Evolutionary conservation across 257 asterid species (phyloP), one percentile per base, ranked within the genome.

Genomic region (Coffea eugenioides): DNA sequence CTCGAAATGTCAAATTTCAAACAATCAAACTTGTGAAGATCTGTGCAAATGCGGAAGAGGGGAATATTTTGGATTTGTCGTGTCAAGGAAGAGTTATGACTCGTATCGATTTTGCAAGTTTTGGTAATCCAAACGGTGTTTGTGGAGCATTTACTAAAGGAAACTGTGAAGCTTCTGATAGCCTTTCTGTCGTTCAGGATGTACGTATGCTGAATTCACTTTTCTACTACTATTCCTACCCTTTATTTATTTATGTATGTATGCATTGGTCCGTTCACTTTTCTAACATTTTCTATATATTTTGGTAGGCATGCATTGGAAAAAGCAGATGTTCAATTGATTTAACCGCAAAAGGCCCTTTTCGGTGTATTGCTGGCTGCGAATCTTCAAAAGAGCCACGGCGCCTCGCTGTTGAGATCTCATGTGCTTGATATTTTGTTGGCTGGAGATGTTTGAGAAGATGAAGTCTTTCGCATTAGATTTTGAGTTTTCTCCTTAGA

Each of bases 31-130:
- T 51, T 2, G 66, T 23, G 1, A 71, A 57, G 14, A 70, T 75
- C 1, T 57, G 46, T 54, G 90, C 57, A 0, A 15, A 71, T 73
- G 88, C 71, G 0, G 20, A 71, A 5, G 83, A 86, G 77, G 90
- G 88, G 14, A 72, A 25, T 10, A 65, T 15, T 16, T 21, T 84
- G 71, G 78, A 80, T 23, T 41, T 84, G 11, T 57, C 83, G 3
- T 86, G 89, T 77, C 77, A 74, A 15, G 84, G 81, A 16, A 65
- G 64, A 31, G 51, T n/a, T 6, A 82, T 86, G 6, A 79, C 86
- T 14, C 45, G 70, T 3, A 66, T 86, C 34, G 84, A 80, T 1
- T 84, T 79, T 39, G 89, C 88, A 25, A 86, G 89, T 77, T 86
- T 73, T 27, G 89, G 88, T 13, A 20, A 74, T 69, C 81, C 83